Evolutionary conservation across 176 grass and related monocot genomes (phyloP), one percentile per base, ranked within the genome.

Genomic region (Rhynchospora breviuscula): DNA sequence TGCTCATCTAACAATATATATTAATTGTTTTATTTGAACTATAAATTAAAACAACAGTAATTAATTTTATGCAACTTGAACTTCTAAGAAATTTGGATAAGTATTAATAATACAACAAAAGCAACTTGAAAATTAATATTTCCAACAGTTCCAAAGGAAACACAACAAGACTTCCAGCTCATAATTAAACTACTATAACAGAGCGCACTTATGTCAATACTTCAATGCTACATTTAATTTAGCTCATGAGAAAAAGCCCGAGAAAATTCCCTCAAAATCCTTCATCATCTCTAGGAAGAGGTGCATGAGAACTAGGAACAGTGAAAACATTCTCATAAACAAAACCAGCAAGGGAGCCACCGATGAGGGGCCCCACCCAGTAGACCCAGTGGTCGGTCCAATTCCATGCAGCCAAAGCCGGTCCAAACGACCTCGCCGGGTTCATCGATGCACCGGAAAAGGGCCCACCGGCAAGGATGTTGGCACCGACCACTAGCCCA

Each of bases 301-400:
- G 86, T n/a, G 66, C 65, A 78, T 97, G 90, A 0, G 62, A 59
- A 8, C 60, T 49, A 2, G 35, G 2, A 26, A 76, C 59, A 57
- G 86, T 85, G 80, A 98, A 94, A 18, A 98, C 10, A 14, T 71
- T 53, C 19, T 94, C 95, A 22, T 98, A 98, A 14, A 89, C 48
- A 0, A 94, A 22, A 64, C 89, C 95, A 0, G 84, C 89, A 0
- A 98, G 43, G 1, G 18, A 79, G 40, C 95, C 92, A 53, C 92
- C 92, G 0, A 89, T 48, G 1, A 98, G 47, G 3, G 95, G 95
- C 5, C 95, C 92, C 18, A 90, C 89, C 95, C 89, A 98, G 45
- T 98, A 98, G 10, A 98, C 84, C 95, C 95, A 98, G 23, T 98
- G 95, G 18, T 90, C 79, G 6, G 89, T 80, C 95, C 95, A 98